phyloP scores from a whole-genome alignment of 148 eudicot genomes.

The Vaccinium myrtillus region DNA sequence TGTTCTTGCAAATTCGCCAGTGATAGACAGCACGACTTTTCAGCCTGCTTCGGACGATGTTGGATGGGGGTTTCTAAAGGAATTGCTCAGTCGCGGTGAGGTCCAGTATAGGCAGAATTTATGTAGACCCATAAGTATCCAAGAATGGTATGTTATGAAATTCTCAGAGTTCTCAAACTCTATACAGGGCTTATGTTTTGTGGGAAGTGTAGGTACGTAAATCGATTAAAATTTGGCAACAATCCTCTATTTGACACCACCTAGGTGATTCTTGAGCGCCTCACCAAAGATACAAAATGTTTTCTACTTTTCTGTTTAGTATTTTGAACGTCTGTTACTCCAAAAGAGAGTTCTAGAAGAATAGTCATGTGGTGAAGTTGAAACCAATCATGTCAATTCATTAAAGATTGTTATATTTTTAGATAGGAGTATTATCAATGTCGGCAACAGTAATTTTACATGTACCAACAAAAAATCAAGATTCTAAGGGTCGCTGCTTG shows the following conservation, averaged over 20 bases:
- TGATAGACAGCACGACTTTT: constrained; percentile 38
- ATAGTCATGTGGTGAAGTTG: too few relatives aligned
- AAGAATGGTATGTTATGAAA: not conserved
- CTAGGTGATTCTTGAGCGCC: not conserved
- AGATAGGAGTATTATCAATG: too few relatives aligned
- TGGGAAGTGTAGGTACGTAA: not conserved
- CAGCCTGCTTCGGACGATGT: constrained; percentile 51
- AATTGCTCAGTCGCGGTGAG: constrained; percentile 36
- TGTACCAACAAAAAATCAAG: too few relatives aligned
- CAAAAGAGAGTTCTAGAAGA: too few relatives aligned
- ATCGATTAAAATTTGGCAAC: not conserved
- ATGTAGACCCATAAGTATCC: constrained; percentile 41
- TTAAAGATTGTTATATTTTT: too few relatives aligned
- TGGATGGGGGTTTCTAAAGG: constrained; percentile 57
- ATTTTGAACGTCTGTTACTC: too few relatives aligned
- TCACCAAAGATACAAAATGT: not conserved
- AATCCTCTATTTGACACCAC: not conserved
- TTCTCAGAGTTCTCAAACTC: not conserved
- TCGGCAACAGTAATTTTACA: too few relatives aligned
- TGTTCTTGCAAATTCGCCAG: too few relatives aligned
- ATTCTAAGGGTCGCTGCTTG: too few relatives aligned
- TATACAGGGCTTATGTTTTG: not conserved
- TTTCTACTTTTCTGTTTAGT: too few relatives aligned
- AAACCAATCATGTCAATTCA: too few relatives aligned
- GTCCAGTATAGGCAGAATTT: constrained; percentile 70